Evolutionary conservation across 1,284 basidiomycete genomes (phyloP), one percentile per base, ranked within the genome.

Genomic region (Heterobasidion parviporum): DNA sequence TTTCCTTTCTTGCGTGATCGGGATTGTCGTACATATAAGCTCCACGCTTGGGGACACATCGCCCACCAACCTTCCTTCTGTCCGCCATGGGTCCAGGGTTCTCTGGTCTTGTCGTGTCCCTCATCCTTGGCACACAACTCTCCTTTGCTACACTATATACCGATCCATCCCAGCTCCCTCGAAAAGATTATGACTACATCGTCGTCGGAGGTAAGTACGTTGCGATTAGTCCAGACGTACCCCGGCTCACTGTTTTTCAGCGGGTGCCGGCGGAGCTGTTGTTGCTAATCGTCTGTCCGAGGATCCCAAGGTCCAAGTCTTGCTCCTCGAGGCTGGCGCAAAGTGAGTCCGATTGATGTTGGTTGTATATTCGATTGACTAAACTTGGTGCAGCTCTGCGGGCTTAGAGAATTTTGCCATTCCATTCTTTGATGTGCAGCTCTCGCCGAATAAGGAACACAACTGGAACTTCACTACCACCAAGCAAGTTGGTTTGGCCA

Each of bases 401-500:
- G 52, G 50, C 50, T 9, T 52, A 5, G 34, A 36, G n/a, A 32
- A 33, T 15, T 18, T 45, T 16, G 52, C 36, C 18, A 32, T 53
- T 12, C 52, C 52, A 16, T 53, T 53, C 35, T 44, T 44, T 15
- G 52, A 48, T 10, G 20, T 15, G 36, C 15, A 18, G 44, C 18
- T 32, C n/a, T 26, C 47, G 14, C 18, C 34, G 12, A 35, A 35
- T 6, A 51, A n/a, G 38, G n/a, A 12, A n/a, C 38, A 41, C n/a
- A 34, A 72, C 55, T 74, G 48, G 54, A 69, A 72, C 53, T 71
- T 64, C 55, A 68, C 65, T 10, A 71, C 71, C 5, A 64, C 60
- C 7, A 59, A 69, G 20, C 72, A 73, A 55, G 34, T 54, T 10
- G 69, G 63, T 7, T 50, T 72, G 12, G 62, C 68, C 53, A 64